Base-by-base conservation (phyloP, 1,139 yeast genomes). In the Geotrichum histeridarum region DNA sequence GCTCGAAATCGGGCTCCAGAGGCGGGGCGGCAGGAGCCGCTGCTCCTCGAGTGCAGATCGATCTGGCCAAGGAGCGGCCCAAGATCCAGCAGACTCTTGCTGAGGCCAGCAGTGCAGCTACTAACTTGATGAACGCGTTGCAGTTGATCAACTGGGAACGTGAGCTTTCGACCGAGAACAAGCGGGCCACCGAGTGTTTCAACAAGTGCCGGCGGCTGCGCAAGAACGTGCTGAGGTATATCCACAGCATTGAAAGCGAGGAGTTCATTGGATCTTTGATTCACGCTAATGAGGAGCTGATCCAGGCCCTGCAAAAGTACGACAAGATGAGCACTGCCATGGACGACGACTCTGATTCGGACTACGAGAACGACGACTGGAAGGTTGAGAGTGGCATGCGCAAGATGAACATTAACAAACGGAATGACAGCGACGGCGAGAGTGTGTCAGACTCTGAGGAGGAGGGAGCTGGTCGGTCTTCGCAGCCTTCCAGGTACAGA, bases 271-370 rank as follows among this genome's bases (percentile, higher is more conserved):
- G 97, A 8, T 79, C 91, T 51, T 76, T 93, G 61, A 81, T 93
- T 57, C 85, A 81, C 60, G 95, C 96, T 50, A 93, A 93, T 67
- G 99, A 93, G 64, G 91, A 86, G 65, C 77, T 93, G 59, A 95
- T 93, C 9, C 74, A 74, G 4, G 84, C 90, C 0, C 77, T 93
- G 64, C 81, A 83, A 63, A 71, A 75, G 57, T 90, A 82, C 67
- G 96, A 91, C 59, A 77, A 78, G 53, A 67, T 68, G 63, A 76
- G 84, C 59, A 77, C 77, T 52, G 80, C 80, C 32, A 67, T 76
- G 1, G 77, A 73, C 41, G 76, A 73, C n/a, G 74, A 71, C 47
- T 73, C 76, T 1, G 80, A 74, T 14, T 73, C 69, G 8, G 75
- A 68, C 30, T 70, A 68, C 22, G 64, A 60, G 17, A n/a, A 54